Evolutionary conservation across 2,329 filamentous ascomycete species (phyloP).

Genomic region (Chaetomium strumarium): DNA sequence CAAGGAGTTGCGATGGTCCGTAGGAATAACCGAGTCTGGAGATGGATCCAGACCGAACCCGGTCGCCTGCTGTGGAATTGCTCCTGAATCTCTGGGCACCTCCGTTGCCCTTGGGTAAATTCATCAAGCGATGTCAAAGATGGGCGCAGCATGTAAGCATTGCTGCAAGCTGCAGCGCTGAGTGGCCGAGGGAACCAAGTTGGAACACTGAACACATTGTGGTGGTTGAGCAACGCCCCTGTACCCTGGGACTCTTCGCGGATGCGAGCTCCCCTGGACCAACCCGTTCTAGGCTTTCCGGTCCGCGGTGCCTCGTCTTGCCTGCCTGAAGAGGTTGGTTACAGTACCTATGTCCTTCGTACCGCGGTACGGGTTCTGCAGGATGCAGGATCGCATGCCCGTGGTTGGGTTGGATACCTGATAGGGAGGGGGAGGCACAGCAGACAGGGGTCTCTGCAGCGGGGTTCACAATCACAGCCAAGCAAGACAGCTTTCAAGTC

Average conservation of each 20-base stretch:
- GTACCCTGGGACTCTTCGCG: constrained; percentile 18
- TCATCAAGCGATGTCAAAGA: too few species aligned
- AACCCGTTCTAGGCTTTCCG: constrained; percentile 22
- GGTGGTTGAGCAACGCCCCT: background rate
- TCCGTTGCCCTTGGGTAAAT: constrained; percentile 9
- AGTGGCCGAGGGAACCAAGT: background rate
- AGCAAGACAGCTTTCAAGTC: background rate
- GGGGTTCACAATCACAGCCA: background rate
- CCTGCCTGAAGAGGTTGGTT: constrained; percentile 6
- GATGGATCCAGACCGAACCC: too few species aligned
- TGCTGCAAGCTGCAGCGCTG: background rate
- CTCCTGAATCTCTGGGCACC: background rate
- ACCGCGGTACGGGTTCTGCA: background rate
- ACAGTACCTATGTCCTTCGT: background rate
- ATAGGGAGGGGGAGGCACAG: constrained; percentile 6
- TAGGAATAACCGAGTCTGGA: too few species aligned
- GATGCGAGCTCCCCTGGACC: constrained; percentile 10
- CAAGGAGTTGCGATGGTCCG: too few species aligned
- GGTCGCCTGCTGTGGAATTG: background rate
- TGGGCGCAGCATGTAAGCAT: too few species aligned
- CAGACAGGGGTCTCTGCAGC: constrained; percentile 8
- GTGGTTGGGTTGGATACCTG: constrained; percentile 22
- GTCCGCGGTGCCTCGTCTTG: constrained; percentile 13
- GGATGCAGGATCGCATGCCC: background rate
- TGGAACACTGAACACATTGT: background rate